Base-by-base conservation (phyloP, 495 filamentous ascomycete genomes). In the Xylaria flabelliformis region DNA sequence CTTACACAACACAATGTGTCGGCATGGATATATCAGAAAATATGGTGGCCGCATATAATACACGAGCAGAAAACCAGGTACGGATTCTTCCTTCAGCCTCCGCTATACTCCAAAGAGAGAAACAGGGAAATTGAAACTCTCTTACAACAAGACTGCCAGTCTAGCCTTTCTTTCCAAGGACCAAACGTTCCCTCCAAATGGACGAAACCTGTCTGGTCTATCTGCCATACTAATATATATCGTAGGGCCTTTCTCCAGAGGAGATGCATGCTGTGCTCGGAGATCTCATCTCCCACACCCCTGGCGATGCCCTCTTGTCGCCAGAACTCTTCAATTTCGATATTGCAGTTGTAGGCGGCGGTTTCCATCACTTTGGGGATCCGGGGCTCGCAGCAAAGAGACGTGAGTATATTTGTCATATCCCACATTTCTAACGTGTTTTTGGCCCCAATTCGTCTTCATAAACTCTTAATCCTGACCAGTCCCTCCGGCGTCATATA, bases 361-460 rank as follows among this genome's bases (percentile, higher is more conserved):
- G 88, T 1, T 86, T 93, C 74, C 92, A 95, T 77, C 92, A 95
- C 75, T 92, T 95, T 72, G 86, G 90, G 63, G 80, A 91, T 71
- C 88, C 90, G 0, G 81, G 80, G 4, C 79, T 86, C 51, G 88
- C 89, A 12, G 79, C 90, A 55, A 80, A 83, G 65, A 79, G 87
- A 32, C 83, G 70, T 72, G n/a, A 72, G 70, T 41, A 24, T n/a
- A 65, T 32, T 36, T 17, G 21, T 58, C 29, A 19, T 3, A 53
- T 0, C n/a, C 19, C 0, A 9, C 4, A 0, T 0, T 19, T 41
- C 21, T 64, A 15, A 3, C 2, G 15, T 10, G 1, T 39, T 4
- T 26, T 17, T 55, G 41, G 10, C 17, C 19, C 19, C 39, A 9
- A 15, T 50, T 15, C 12, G n/a, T 70, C 19, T 29, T 24, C 59